Base-by-base conservation (phyloP, 305 asterid genomes). In the Fraxinus dipetala region DNA sequence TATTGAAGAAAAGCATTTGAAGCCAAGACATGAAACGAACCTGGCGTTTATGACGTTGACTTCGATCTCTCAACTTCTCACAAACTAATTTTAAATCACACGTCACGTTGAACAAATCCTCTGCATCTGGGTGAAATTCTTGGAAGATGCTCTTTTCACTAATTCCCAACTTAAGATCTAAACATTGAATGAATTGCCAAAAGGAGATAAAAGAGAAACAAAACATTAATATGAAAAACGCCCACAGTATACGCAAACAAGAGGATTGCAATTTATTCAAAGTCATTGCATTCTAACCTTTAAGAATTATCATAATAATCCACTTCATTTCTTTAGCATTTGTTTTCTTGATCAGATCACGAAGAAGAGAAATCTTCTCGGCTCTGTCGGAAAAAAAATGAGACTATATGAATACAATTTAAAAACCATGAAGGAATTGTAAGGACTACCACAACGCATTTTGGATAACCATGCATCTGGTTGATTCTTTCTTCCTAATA, bases 101-200 rank as follows among this genome's bases (percentile, higher is more conserved):
- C 14, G 98, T 95, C 76, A 95, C 98, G 32, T 94, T 95, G 92
- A 95, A 94, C 88, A 94, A 87, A 92, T 91, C 97, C 92, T 95
- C 99, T 3, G 98, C 99, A 86, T 95, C 99, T 73, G 96, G 98
- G 88, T 95, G 99, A 88, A 94, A 95, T 88, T 94, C 99, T 81
- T 92, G 98, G 88, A 94, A 95, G 84, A 95, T 90, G 91, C 95
- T 91, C 87, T 91, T 94, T 85, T 95, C 99, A 85, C 98, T 94
- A 56, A 92, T 85, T 74, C 99, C 99, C 93, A 95, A 84, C 92
- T 94, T 95, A 76, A 95, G 96, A 90, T 95, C 98, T 95, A 86
- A 65, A 85, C 54, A 77, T 56, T 28, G 75, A 70, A 79, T 78
- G 80, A 77, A 76, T 56, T 43, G 80, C 85, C 51, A 24, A 82